These are phyloP conservation scores for Wickerhamiella azyma DNA, from an alignment of 805 yeast species.

Conservation along the genomic window DNA sequence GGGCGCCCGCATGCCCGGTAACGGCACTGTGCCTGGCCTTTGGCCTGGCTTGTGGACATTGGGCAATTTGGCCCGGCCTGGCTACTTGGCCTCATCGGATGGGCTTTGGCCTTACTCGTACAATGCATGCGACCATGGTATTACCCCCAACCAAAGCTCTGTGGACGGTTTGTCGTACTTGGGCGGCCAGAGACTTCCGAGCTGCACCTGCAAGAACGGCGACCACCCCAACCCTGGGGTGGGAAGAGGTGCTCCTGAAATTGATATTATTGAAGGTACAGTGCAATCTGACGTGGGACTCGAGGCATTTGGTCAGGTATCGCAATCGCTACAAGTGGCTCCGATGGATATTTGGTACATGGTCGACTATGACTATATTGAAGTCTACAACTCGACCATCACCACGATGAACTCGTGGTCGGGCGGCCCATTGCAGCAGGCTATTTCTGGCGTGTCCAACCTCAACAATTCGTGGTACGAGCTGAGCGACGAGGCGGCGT, in stretches of 20 bases:
- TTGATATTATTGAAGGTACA: conserved; percentile 83
- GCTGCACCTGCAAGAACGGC: conserved; percentile 69
- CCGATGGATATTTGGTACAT: conserved; percentile 91
- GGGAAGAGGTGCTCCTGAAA: conserved; percentile 94
- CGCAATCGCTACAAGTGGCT: conserved; percentile 87
- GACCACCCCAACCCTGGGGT: conserved; percentile 79
- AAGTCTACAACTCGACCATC: conserved; percentile 50
- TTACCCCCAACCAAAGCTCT: conserved; percentile 84
- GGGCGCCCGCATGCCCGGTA: conserved; percentile 65
- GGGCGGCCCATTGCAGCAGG: conserved; percentile 93
- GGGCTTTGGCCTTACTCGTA: conserved; percentile 95
- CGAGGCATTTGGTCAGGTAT: conserved; percentile 49
- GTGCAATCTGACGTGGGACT: conserved; percentile 28
- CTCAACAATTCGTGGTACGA: conserved; percentile 77
- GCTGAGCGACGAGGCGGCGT: conserved; percentile 36
- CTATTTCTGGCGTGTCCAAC: conserved; percentile 69
- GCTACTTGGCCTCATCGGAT: conserved; percentile 72
- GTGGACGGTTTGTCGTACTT: conserved; percentile 78
- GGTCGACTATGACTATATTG: conserved; percentile 75
- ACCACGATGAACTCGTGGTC: conserved; percentile 77
- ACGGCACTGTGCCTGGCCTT: conserved; percentile 63
- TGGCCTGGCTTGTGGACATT: conserved; percentile 97
- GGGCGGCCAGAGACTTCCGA: conserved; percentile 67
- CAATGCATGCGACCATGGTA: conserved; percentile 81
- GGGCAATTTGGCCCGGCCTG: conserved; percentile 90